A percentile compares a stretch with the other conserved stretches of the same genome.
Evolutionary conservation across 768 basidiomycete genomes (phyloP).

Genomic region (Leccinum boreale): DNA sequence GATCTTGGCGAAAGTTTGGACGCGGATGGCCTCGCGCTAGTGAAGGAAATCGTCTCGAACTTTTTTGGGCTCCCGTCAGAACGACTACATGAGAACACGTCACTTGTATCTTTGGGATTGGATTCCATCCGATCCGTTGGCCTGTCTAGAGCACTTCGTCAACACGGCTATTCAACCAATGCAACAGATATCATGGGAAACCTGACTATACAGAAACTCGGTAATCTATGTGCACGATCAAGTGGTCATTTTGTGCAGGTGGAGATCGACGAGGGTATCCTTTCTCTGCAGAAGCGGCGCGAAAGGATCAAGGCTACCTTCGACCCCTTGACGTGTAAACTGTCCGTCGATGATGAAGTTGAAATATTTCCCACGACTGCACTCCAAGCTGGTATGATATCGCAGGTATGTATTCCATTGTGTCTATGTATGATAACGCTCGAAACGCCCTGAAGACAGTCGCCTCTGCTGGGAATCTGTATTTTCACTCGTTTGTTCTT

Average conservation of each 20-base stretch:
- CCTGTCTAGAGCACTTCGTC: conserved; percentile 34
- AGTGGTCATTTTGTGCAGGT: not conserved
- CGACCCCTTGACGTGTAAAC: conserved; percentile 13
- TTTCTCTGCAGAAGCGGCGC: conserved; percentile 9
- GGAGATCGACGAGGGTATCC: conserved; percentile 10
- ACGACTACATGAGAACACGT: conserved; percentile 19
- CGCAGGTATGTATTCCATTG: conserved; percentile 34
- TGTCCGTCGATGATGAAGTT: conserved; percentile 31
- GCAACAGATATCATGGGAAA: conserved; percentile 38
- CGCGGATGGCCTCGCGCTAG: conserved; percentile 2
- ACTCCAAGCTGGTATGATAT: conserved; percentile 48
- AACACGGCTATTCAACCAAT: conserved; percentile 32
- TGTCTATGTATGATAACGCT: not conserved
- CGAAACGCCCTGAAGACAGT: conserved; percentile 22
- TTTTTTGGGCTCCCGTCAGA: conserved; percentile 17
- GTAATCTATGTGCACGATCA: conserved; percentile 12
- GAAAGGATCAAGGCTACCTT: conserved; percentile 18
- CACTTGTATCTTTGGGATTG: conserved; percentile 44
- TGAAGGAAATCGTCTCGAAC: conserved; percentile 16
- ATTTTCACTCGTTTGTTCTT: conserved; percentile 34
- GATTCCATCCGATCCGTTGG: conserved; percentile 49
- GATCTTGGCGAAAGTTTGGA: not conserved
- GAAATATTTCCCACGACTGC: conserved; percentile 39
- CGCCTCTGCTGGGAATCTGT: conserved; percentile 26
- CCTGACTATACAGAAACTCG: conserved; percentile 15